phyloP scores from a whole-genome alignment of 805 yeast genomes.

The Candida lessepsii region DNA sequence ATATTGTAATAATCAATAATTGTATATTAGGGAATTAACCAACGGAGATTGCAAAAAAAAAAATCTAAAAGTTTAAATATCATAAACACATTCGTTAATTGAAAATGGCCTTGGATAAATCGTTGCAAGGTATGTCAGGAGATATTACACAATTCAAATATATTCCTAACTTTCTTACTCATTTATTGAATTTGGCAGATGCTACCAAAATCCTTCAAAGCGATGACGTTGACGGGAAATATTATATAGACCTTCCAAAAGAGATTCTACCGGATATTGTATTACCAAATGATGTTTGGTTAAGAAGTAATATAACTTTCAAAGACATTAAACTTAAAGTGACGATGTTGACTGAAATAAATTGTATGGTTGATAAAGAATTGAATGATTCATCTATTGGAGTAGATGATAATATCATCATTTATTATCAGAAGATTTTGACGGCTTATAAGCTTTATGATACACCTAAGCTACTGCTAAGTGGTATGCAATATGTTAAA shows the following conservation, averaged over 20 bases:
- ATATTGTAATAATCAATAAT: too few species aligned
- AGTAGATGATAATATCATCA: slow-evolving; percentile 26
- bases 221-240: background rate
- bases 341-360: slow-evolving; percentile 31
- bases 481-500: slow-evolving; percentile 5
- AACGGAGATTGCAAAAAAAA: too few species aligned
- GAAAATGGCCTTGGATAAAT: too few species aligned
- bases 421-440: slow-evolving; percentile 32
- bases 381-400: background rate
- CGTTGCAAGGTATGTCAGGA: background rate
- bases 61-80: too few species aligned
- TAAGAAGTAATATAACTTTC: slow-evolving; percentile 28
- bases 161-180: slow-evolving; percentile 11
- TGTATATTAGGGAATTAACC: too few species aligned
- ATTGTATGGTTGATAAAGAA: slow-evolving; percentile 27
- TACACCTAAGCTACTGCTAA: slow-evolving; percentile 12
- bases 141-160: slow-evolving; percentile 16
- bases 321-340: slow-evolving; percentile 32
- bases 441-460: slow-evolving; percentile 33
- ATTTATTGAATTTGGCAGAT: slow-evolving; percentile 12
- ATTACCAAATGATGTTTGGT: slow-evolving; percentile 40
- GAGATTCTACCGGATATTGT: slow-evolving; percentile 34
- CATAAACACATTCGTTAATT: too few species aligned
- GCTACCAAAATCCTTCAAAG: slow-evolving; percentile 7
- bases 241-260: background rate